Percentiles rank a stretch among this genome's conserved stretches.
Evolutionary conservation across 495 filamentous ascomycete genomes (phyloP).

Genomic region (Margaritispora aquatica): DNA sequence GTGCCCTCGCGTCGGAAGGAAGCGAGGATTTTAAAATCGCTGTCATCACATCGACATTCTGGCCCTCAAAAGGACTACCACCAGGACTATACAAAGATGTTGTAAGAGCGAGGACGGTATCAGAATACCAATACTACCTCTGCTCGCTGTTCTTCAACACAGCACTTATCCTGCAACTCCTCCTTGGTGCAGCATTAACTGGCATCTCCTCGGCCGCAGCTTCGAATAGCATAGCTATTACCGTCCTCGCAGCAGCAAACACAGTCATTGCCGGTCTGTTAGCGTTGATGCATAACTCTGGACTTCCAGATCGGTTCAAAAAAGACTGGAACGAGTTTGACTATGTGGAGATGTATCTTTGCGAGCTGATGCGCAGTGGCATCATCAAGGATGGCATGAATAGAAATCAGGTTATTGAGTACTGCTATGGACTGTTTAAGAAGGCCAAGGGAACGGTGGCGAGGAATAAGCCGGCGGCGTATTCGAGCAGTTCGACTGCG

Average conservation of each 20-base stretch:
- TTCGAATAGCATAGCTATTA: conserved; percentile 1
- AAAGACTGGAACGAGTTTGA: conserved; percentile 18
- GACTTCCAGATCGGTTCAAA: conserved; percentile 11
- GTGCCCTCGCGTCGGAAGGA: neutral
- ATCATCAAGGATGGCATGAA: conserved; percentile 7
- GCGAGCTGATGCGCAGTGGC: conserved; percentile 11
- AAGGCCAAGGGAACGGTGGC: conserved; percentile 11
- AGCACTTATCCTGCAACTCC: conserved; percentile 10
- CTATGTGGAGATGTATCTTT: conserved; percentile 11
- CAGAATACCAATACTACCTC: conserved; percentile 5
- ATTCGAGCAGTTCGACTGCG: neutral
- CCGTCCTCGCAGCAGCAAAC: conserved; percentile 14
- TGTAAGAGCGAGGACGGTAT: neutral
- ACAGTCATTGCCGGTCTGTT: conserved; percentile 16
- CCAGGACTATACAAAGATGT: conserved; percentile 10
- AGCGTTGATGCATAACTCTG: conserved; percentile 17
- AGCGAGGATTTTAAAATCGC: neutral
- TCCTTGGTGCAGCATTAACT: conserved; percentile 14
- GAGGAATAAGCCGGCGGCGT: conserved; percentile 8
- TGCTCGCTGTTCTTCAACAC: conserved; percentile 9
- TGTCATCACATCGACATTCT: conserved; percentile 1
- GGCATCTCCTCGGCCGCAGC: neutral
- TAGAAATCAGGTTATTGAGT: conserved; percentile 6
- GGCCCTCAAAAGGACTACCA: conserved; percentile 11
- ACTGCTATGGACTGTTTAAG: conserved; percentile 7